Evolutionary conservation across 2,329 filamentous ascomycete species (phyloP).

Genomic region (Rhinocladiella similis): DNA sequence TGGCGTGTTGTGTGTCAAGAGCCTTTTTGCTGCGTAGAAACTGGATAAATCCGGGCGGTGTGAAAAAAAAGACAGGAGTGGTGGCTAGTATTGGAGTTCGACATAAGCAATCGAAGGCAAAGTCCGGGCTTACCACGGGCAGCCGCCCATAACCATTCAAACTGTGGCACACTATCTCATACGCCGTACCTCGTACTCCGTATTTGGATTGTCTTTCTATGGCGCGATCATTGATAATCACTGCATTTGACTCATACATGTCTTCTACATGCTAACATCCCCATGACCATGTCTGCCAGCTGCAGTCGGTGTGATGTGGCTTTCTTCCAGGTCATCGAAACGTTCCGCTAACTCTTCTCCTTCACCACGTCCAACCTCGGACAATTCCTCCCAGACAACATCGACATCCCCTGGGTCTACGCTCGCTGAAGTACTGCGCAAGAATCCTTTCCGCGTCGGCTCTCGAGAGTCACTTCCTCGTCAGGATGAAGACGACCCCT

Average conservation of each 20-base stretch:
- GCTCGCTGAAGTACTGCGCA: conserved; percentile 45
- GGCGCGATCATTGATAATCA: too few species aligned
- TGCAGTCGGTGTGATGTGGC: conserved; percentile 22
- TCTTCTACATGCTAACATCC: not conserved
- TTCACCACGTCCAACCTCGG: not conserved
- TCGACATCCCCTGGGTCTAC: conserved; percentile 36
- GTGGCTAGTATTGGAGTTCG: too few species aligned
- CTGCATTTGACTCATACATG: too few species aligned
- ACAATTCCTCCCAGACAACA: conserved; percentile 24
- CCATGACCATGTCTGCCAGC: conserved; percentile 19
- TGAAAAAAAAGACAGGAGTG: too few species aligned
- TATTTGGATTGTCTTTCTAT: not conserved
- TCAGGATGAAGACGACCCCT: conserved; percentile 34
- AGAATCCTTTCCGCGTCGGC: conserved; percentile 41
- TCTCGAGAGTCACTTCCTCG: conserved; percentile 23
- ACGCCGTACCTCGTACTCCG: not conserved
- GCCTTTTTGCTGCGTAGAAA: not conserved
- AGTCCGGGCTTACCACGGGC: too few species aligned
- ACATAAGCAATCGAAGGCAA: too few species aligned
- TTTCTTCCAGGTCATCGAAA: conserved; percentile 21
- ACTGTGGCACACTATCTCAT: too few species aligned
- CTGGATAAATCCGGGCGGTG: not conserved
- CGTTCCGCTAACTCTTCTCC: conserved; percentile 19
- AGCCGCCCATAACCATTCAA: too few species aligned
- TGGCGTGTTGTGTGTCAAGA: not conserved